phyloP scores from a whole-genome alignment of 305 asterid species.

The Coffea humblotiana region DNA sequence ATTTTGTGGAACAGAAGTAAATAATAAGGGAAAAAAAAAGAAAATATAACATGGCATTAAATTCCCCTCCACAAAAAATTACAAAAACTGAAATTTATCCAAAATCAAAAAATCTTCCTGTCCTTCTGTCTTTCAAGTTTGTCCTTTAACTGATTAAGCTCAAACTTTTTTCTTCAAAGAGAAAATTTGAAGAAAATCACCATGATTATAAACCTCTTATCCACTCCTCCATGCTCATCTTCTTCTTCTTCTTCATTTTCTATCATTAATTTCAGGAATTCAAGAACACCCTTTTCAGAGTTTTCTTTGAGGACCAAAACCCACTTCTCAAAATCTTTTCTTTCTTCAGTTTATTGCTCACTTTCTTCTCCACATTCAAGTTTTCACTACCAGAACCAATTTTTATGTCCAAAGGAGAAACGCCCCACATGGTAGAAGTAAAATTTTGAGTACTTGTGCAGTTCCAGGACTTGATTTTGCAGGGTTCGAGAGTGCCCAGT shows the following conservation, averaged over 20 bases:
- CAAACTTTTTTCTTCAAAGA: conserved; percentile 8
- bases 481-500: conserved; percentile 71
- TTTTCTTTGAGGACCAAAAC: conserved; percentile 36
- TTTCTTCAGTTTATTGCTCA: conserved; percentile 27
- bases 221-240: conserved; percentile 34
- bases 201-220: conserved; percentile 66
- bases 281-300: conserved; percentile 47
- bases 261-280: conserved; percentile 39
- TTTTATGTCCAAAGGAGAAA: conserved; percentile 27
- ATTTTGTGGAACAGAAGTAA: too few species aligned
- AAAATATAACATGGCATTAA: neutral
- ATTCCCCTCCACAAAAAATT: conserved; percentile 66
- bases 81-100: conserved; percentile 48
- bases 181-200: conserved; percentile 19
- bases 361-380: conserved; percentile 33
- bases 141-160: neutral
- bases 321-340: conserved; percentile 47
- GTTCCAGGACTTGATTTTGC: conserved; percentile 62
- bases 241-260: conserved; percentile 39
- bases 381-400: conserved; percentile 36
- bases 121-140: conserved; percentile 10
- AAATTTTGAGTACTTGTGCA: conserved; percentile 45
- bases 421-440: conserved; percentile 32
- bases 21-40: too few species aligned
- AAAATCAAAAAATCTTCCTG: conserved; percentile 22